These are phyloP conservation scores for Cordyceps pruinosa DNA, from an alignment of 2,329 filamentous ascomycete species.

Conservation along the genomic window DNA sequence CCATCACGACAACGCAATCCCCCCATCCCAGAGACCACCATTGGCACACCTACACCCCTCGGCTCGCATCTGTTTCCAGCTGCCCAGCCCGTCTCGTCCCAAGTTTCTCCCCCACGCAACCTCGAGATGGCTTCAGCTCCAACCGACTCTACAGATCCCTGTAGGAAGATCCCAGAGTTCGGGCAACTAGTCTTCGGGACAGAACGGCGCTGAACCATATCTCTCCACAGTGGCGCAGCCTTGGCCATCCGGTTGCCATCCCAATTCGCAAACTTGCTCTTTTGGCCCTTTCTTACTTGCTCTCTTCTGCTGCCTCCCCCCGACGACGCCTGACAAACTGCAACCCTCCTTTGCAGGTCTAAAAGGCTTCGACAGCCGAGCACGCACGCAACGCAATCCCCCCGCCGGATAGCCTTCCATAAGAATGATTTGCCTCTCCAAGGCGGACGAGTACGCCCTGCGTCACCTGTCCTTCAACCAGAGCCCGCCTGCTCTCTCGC, in stretches of 20 bases:
- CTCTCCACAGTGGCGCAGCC: slow-evolving; percentile 11
- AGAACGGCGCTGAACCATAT: background rate
- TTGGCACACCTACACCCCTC: background rate
- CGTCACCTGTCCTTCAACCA: slow-evolving; percentile 47
- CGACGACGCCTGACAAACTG: background rate
- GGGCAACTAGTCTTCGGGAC: slow-evolving; percentile 1
- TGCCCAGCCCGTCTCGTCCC: background rate
- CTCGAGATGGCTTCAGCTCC: background rate
- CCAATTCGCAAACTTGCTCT: background rate
- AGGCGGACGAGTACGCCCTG: slow-evolving; percentile 43
- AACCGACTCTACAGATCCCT: background rate
- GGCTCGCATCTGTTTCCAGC: background rate
- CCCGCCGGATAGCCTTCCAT: no score
- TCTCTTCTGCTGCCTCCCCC: background rate
- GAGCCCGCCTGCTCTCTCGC: slow-evolving; percentile 41
- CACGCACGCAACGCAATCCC: no score
- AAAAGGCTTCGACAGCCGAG: no score
- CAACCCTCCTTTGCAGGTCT: background rate
- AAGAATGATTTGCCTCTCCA: slow-evolving; percentile 49
- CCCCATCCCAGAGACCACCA: background rate
- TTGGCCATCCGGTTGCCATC: slow-evolving; percentile 5
- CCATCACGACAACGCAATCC: background rate
- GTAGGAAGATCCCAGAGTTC: background rate
- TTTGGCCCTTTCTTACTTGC: background rate
- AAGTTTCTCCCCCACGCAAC: background rate